Evolutionary conservation across 352 stramenopile genomes (phyloP).

Genomic region (Phytopythium montanum): DNA sequence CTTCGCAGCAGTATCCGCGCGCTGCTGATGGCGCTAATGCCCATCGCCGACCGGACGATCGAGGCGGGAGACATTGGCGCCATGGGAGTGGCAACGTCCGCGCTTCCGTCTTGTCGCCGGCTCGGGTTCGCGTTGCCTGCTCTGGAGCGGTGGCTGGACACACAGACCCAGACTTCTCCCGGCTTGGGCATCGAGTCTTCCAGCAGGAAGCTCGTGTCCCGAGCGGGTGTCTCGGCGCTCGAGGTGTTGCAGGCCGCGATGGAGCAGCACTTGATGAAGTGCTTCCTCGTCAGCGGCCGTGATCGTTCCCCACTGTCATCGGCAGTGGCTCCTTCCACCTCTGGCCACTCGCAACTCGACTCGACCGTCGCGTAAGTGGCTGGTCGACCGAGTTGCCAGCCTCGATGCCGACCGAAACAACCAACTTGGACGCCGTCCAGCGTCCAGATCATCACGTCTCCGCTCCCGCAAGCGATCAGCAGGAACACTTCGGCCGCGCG

Average conservation of each 20-base stretch:
- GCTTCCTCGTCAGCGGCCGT: conserved; percentile 14
- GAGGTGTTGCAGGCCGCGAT: conserved; percentile 44
- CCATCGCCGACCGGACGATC: neutral
- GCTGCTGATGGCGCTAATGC: conserved; percentile 7
- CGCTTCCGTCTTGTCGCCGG: conserved; percentile 22
- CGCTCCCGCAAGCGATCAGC: conserved; percentile 54
- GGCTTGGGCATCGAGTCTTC: conserved; percentile 78
- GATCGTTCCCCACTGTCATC: conserved; percentile 12
- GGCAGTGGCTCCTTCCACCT: conserved; percentile 11
- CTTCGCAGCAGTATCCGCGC: conserved; percentile 3
- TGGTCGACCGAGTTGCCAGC: conserved; percentile 58
- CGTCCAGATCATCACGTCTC: conserved; percentile 73
- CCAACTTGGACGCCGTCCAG: conserved; percentile 63
- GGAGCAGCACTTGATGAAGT: conserved; percentile 58
- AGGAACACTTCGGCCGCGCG: conserved; percentile 58
- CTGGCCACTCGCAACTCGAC: conserved; percentile 44
- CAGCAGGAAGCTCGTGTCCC: conserved; percentile 51
- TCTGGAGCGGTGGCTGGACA: conserved; percentile 49
- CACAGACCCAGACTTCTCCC: conserved; percentile 71
- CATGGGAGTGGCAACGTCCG: neutral
- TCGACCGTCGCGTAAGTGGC: conserved; percentile 34
- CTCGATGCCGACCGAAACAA: conserved; percentile 56
- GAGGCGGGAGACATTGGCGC: neutral
- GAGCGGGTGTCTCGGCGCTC: conserved; percentile 19
- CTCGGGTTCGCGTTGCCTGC: conserved; percentile 22